Conservation (phyloP, 108 stramenopile genomes). For the Bacterosira constricta region DNA sequence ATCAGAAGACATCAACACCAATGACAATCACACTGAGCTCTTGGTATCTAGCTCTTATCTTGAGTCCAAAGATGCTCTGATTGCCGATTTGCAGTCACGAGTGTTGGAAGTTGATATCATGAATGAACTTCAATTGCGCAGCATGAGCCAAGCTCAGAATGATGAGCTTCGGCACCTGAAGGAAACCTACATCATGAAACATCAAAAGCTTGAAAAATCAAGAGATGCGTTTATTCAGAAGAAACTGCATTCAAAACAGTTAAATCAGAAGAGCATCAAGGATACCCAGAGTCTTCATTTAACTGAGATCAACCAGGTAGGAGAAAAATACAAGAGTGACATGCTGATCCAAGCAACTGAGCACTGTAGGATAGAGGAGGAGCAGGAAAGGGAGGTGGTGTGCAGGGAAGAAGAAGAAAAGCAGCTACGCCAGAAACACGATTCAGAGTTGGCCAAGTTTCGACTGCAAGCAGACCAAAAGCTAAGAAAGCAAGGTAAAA, state of each 20-base stretch:
- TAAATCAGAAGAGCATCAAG: not conserved
- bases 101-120: not conserved
- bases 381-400: not conserved
- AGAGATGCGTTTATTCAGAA: not conserved
- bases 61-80: not conserved
- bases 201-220: not conserved
- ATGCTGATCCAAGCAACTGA: not conserved
- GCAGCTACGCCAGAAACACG: not conserved
- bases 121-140: not conserved
- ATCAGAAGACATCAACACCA: not conserved
- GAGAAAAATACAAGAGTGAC: not conserved
- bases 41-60: not conserved
- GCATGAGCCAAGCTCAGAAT: not conserved
- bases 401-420: not conserved
- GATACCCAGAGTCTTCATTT: not conserved
- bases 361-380: not conserved
- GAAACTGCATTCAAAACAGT: not conserved
- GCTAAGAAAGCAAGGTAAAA: not conserved
- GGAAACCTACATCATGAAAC: not conserved
- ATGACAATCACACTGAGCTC: not conserved
- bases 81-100: not conserved
- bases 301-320: not conserved
- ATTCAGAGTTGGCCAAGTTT: not conserved
- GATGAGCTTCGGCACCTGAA: not conserved
- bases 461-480: not conserved